Conservation (phyloP, 2,329 filamentous ascomycete species). For the Talaromyces pinophilus region DNA sequence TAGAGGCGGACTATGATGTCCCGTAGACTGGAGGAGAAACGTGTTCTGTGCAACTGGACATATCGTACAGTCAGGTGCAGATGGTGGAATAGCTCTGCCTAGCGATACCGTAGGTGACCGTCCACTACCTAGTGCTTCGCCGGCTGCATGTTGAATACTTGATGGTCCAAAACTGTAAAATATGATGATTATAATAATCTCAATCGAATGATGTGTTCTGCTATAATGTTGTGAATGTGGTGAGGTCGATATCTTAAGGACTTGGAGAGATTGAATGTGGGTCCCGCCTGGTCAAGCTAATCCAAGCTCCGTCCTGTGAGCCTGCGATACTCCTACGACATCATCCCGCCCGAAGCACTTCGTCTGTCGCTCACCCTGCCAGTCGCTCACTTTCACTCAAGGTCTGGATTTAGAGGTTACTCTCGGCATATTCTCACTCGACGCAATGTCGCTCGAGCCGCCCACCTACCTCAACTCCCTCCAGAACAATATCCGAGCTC, state of each 20-base stretch:
- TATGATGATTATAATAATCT: no score
- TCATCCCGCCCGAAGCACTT: slow-evolving; percentile 17
- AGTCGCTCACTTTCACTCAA: slow-evolving; percentile 1
- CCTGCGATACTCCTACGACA: slow-evolving; percentile 12
- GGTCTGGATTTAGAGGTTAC: not conserved
- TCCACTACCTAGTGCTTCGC: not conserved
- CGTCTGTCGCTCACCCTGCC: slow-evolving; percentile 4
- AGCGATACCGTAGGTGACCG: not conserved
- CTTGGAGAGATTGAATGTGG: not conserved
- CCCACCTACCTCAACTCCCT: slow-evolving; percentile 84
- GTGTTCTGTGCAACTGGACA: not conserved
- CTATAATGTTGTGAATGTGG: not conserved
- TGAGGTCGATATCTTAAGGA: not conserved
- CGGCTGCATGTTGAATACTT: not conserved
- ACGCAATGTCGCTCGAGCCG: slow-evolving; percentile 81
- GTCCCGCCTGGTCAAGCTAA: slow-evolving; percentile 10
- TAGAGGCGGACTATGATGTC: not conserved
- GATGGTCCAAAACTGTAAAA: not conserved
- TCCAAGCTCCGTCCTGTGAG: slow-evolving; percentile 12
- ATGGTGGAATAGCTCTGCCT: not conserved
- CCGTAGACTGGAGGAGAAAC: not conserved
- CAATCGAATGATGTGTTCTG: not conserved
- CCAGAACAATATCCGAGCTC: slow-evolving; percentile 94
- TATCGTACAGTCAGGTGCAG: not conserved
- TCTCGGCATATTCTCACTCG: slow-evolving; percentile 21